These are phyloP conservation scores for Phaeophleospora eucalypticola DNA, from an alignment of 2,329 filamentous ascomycete species.

Conservation along the genomic window DNA sequence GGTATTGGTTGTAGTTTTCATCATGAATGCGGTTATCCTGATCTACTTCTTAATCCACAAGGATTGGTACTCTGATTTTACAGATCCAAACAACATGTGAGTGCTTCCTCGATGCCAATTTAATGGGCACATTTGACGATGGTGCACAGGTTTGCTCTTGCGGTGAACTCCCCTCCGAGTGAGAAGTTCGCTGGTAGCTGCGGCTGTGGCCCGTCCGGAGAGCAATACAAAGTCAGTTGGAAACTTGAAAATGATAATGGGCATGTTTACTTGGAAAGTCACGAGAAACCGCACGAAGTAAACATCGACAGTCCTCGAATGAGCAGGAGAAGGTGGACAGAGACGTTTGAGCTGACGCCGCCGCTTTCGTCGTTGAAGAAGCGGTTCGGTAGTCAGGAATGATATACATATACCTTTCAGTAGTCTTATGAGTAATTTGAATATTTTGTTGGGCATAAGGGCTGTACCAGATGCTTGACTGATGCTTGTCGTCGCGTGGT, in stretches of 20 bases:
- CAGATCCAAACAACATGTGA: slow-evolving; percentile 66
- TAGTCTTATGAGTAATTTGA: neutral
- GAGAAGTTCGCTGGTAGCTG: slow-evolving; percentile 52
- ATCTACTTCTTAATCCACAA: slow-evolving; percentile 57
- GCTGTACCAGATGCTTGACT: too few species aligned
- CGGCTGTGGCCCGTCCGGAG: slow-evolving; percentile 51
- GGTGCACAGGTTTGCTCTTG: slow-evolving; percentile 18
- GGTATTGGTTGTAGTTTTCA: slow-evolving; percentile 61
- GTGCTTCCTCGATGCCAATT: neutral
- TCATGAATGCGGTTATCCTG: slow-evolving; percentile 63
- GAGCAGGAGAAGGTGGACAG: slow-evolving; percentile 21
- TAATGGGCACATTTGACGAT: neutral
- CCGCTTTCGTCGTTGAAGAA: slow-evolving; percentile 26
- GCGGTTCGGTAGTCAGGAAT: slow-evolving; percentile 11
- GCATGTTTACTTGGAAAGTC: slow-evolving; percentile 52
- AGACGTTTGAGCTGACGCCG: slow-evolving; percentile 33
- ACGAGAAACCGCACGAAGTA: slow-evolving; percentile 24
- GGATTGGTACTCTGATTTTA: slow-evolving; percentile 71
- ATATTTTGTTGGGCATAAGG: too few species aligned
- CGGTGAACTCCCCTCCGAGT: slow-evolving; percentile 58
- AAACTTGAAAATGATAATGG: slow-evolving; percentile 37
- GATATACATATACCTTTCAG: too few species aligned
- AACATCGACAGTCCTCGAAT: slow-evolving; percentile 19
- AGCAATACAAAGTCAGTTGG: slow-evolving; percentile 47
- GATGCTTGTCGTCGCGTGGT: too few species aligned